Evolutionary conservation across 2,329 filamentous ascomycete genomes (phyloP), one percentile per base, ranked within the genome.

Genomic region (Dactylellina sp.): DNA sequence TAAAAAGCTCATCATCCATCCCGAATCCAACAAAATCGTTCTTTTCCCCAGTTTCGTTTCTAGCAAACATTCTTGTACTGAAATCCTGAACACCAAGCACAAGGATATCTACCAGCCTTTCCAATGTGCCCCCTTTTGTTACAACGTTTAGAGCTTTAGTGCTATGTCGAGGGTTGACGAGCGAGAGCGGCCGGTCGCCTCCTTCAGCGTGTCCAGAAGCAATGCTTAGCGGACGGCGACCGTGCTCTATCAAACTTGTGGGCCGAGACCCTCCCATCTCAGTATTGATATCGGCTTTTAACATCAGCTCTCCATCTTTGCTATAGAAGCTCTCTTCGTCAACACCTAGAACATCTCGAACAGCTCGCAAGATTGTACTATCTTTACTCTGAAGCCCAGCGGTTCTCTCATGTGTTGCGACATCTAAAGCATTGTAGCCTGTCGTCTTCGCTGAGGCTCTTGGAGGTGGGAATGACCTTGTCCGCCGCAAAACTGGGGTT

Each of bases 1-100:
- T 78, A 44, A 78, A 79, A 53, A 79, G 77, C 61, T 79, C 78
- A 66, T 78, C 78, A 62, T 79, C 77, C 78, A 79, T 79, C 7
- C 74, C 75, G 20, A 79, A 76, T 28, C 72, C 64, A 22, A 76
- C 66, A 20, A 66, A 7, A 22, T 65, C 70, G 11, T 62, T 74
- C 57, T 64, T 70, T 18, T 70, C 63, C 9, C 63, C 63, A 14
- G 39, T 35, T 11, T 68, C 63, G 18, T 32, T 63, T 16, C 71
- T 44, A 32, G 62, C 46, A 44, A 76, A 78, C 77, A 79, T 78
- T 42, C 78, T 76, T 39, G 75, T 77, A 40, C 78, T 78, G 24
- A 79, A 79, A 24, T 79, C 77, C 52, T 79, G 76, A 1, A 79
- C 78, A 6, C 78, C 78, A 14, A 79, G 44, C 44, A 78, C 77